phyloP scores from a whole-genome alignment of 78 protist species.

The Dictyostelium citrinum region DNA sequence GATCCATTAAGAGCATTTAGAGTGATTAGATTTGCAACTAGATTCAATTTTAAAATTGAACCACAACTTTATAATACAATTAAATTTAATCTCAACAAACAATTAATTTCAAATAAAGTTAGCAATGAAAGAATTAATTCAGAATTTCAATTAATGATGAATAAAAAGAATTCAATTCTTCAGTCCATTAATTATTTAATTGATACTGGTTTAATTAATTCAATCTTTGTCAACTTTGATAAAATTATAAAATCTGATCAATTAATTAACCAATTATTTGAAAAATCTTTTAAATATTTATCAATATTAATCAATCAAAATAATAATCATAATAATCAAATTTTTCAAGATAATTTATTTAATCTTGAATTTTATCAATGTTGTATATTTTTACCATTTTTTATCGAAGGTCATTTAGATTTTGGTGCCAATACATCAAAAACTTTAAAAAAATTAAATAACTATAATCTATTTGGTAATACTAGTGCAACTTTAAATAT shows the following conservation, averaged over 20 bases:
- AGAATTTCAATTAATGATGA: conserved; percentile 20
- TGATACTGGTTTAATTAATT: conserved; percentile 31
- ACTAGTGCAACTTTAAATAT: not conserved
- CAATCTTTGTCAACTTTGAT: too few relatives aligned
- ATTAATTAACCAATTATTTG: not conserved
- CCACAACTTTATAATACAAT: conserved; percentile 7
- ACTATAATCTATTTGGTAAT: not conserved
- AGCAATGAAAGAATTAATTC: conserved; percentile 34
- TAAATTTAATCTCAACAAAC: not conserved
- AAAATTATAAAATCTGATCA: not conserved
- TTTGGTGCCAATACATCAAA: not conserved
- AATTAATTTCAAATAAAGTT: conserved; percentile 14
- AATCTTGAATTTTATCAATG: not conserved
- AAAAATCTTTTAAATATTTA: not conserved
- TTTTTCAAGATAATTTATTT: not conserved
- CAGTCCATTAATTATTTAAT: not conserved
- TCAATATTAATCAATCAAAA: not conserved
- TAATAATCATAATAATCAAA: not conserved
- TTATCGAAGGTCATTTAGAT: not conserved
- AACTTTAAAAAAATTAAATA: not conserved
- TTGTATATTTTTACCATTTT: not conserved
- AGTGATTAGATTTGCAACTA: conserved; percentile 85
- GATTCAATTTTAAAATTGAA: conserved; percentile 78
- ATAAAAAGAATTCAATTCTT: not conserved
- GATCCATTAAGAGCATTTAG: conserved; percentile 97